phyloP scores from a whole-genome alignment of 805 yeast species.

The Saturnispora serradocipensis region DNA sequence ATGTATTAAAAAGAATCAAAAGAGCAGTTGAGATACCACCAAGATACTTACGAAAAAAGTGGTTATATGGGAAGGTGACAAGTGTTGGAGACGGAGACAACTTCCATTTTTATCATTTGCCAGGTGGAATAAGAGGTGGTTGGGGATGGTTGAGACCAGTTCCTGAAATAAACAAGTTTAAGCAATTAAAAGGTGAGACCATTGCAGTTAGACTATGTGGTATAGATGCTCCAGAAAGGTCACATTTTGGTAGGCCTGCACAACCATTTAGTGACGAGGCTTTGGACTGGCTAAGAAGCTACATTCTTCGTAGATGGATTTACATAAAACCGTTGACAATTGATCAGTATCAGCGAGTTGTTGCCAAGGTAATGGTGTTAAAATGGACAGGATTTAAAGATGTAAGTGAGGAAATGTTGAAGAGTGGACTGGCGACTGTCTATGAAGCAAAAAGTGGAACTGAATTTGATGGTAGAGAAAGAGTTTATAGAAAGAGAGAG shows the following conservation, averaged over 20 bases:
- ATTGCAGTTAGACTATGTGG: conserved; percentile 81
- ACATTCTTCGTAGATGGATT: conserved; percentile 56
- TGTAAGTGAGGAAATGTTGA: conserved; percentile 81
- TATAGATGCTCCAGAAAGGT: conserved; percentile 92
- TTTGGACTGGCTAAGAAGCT: conserved; percentile 59
- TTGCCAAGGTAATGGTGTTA: conserved; percentile 58
- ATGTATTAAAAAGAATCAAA: conserved; percentile 41
- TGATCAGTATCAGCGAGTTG: conserved; percentile 87
- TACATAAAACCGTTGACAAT: conserved; percentile 68
- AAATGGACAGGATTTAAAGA: conserved; percentile 66
- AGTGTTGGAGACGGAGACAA: conserved; percentile 95
- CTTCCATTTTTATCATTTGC: conserved; percentile 85
- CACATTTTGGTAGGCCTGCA: conserved; percentile 90
- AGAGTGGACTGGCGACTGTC: conserved; percentile 74
- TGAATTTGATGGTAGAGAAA: conserved; percentile 76
- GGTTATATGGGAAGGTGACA: conserved; percentile 66
- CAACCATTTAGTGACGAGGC: conserved; percentile 88
- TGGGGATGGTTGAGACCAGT: conserved; percentile 84
- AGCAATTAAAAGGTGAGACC: conserved; percentile 53
- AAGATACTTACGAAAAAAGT: conserved; percentile 32
- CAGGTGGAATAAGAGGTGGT: conserved; percentile 81
- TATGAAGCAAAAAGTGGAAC: conserved; percentile 78
- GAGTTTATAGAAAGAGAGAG: conserved; percentile 51
- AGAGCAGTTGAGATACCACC: conserved; percentile 43
- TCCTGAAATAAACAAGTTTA: conserved; percentile 43